Evolutionary conservation across 202 grass and related monocot genomes (phyloP), one percentile per base, ranked within the genome.

Genomic region (Eragrostis tef): DNA sequence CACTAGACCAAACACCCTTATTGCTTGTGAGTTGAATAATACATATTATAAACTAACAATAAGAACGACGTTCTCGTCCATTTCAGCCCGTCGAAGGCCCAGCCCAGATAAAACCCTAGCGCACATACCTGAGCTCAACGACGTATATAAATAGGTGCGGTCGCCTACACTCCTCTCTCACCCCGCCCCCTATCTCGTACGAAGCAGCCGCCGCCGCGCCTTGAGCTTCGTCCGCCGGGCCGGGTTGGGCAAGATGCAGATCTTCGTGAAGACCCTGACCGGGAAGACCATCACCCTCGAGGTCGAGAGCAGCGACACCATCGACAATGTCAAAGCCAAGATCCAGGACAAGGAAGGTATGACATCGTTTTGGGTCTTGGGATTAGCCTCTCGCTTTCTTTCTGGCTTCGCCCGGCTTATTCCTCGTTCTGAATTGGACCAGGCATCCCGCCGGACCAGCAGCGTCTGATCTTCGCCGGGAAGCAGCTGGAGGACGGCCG

Each of bases 371-470:
- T 15, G 13, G 21, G 2, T 21, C 13, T 27, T 11, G 22, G 57
- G 9, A 11, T 24, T 21, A 21, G 22, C 4, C 3, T 9, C 22
- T 24, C 2, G 34, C 2, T 3, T 58, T 58, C 21, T 21, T 3
- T 4, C 0, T 24, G 20, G 3, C 4, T 39, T 2, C 21, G 6
- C 0, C 0, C 25, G 0, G 44, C 26, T 44, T 0, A 69, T 62
- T 68, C 14, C 0, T 79, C 4, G 3, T 3, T 19, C 4, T 4
- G 3, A 1, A 5, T 12, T 31, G 0, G 3, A 8, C 9, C 11
- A 92, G 94, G 94, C 0, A 97, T 97, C 59, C 94, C 91, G 3
- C 94, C 94, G 81, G 94, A 97, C 81, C 91, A 97, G 94, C 94
- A 94, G 89, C 88, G 94, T 5, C 81, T 97, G 6, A 97, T 97